Evolutionary conservation across 1,284 basidiomycete species (phyloP).

Genomic region (Rhodotorula sp.): DNA sequence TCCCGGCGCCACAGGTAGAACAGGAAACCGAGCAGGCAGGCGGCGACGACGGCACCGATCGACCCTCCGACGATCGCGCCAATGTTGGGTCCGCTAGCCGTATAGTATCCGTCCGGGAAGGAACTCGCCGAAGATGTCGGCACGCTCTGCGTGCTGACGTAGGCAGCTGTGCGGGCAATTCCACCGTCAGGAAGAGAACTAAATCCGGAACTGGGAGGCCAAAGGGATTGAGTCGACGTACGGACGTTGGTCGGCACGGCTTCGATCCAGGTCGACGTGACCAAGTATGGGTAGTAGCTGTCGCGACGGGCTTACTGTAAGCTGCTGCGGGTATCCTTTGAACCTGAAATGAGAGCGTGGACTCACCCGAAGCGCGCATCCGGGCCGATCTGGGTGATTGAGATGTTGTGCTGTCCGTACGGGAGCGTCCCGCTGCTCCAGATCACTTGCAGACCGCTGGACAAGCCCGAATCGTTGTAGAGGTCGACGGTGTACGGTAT

Average conservation of each 20-base stretch:
- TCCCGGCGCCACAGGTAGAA: constrained; percentile 39
- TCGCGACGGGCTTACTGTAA: not conserved
- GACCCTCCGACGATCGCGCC: constrained; percentile 36
- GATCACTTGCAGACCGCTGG: constrained; percentile 16
- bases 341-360: rapidly evolving
- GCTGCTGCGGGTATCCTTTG: no score
- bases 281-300: constrained; percentile 39
- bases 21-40: constrained; percentile 28
- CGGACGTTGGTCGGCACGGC: constrained; percentile 25
- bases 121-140: constrained; percentile 1
- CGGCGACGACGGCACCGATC: constrained; percentile 35
- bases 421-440: constrained; percentile 28
- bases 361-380: constrained; percentile 39
- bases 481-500: constrained; percentile 33
- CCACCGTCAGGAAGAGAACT: not conserved
- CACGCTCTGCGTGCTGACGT: constrained; percentile 18
- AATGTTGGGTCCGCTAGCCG: not conserved
- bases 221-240: not conserved
- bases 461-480: constrained; percentile 31
- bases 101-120: not conserved
- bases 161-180: constrained; percentile 5
- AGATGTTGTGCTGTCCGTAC: constrained; percentile 34
- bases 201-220: rapidly evolving
- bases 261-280: constrained; percentile 35
- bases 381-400: constrained; percentile 25